Conservation (phyloP, 1,139 yeast species). For the Meyerozyma smithsonii region DNA sequence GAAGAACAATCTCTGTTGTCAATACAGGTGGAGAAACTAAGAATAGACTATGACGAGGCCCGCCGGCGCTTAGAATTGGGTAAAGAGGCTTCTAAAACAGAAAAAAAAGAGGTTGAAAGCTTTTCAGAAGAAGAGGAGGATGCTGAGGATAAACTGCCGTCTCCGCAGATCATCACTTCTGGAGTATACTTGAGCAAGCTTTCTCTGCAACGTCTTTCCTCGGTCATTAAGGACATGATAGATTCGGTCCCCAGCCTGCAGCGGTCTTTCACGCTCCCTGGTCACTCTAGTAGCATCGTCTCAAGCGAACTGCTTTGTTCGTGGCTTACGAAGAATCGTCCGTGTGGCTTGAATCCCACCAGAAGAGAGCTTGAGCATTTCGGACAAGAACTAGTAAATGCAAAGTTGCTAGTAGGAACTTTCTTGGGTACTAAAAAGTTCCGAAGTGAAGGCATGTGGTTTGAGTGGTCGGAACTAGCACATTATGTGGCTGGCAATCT, state of each 20-base stretch:
- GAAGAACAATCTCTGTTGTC: conserved; percentile 25
- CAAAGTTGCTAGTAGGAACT: conserved; percentile 29
- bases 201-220: conserved; percentile 17
- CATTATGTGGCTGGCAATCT: conserved; percentile 14
- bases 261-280: conserved; percentile 39
- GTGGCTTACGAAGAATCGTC: conserved; percentile 23
- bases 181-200: conserved; percentile 3
- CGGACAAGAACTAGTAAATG: conserved; percentile 39
- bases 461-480: conserved; percentile 43
- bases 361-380: conserved; percentile 36
- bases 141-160: background rate
- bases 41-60: conserved; percentile 28
- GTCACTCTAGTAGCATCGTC: conserved; percentile 36
- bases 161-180: conserved; percentile 5
- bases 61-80: conserved; percentile 15
- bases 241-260: conserved; percentile 22
- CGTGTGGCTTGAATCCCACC: conserved; percentile 35
- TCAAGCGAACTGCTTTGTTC: conserved; percentile 37
- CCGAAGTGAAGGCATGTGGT: conserved; percentile 44
- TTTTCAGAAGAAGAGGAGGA: too few relatives aligned
- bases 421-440: conserved; percentile 33
- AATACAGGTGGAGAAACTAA: conserved; percentile 25
- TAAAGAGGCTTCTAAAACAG: conserved; percentile 20
- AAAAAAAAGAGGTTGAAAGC: conserved; percentile 6
- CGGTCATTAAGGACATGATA: conserved; percentile 22